Percentiles rank a stretch among this genome's conserved stretches.
Conservation (phyloP, 106 monocot species). For the Iris macrosiphon region DNA sequence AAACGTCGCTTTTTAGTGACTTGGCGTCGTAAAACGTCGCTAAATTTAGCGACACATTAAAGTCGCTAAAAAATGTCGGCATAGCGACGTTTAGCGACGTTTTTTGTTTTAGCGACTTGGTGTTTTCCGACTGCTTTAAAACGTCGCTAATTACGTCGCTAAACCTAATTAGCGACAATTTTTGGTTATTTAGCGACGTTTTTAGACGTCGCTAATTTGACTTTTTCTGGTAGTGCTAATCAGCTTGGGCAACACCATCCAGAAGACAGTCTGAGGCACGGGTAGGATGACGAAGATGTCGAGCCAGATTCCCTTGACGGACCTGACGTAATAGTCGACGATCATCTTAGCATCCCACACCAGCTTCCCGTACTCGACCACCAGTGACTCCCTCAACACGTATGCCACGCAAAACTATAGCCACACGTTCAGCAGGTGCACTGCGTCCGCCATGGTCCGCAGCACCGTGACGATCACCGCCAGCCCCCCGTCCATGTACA, state of each 20-base stretch:
- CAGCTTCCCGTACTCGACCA: slow-evolving; percentile 86
- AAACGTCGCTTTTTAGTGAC: no score
- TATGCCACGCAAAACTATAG: slow-evolving; percentile 73
- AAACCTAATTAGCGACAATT: no score
- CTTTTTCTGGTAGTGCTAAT: no score
- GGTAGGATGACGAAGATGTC: slow-evolving; percentile 82
- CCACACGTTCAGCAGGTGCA: slow-evolving; percentile 56
- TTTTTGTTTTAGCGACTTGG: no score
- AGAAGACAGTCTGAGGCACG: slow-evolving; percentile 67
- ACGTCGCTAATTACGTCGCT: no score
- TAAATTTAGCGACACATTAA: no score
- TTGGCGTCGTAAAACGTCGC: no score
- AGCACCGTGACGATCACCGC: slow-evolving; percentile 40
- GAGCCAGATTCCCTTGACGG: slow-evolving; percentile 60
- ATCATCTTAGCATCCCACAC: slow-evolving; percentile 72
- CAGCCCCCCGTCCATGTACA: slow-evolving; percentile 47
- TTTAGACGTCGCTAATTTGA: no score
- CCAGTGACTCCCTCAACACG: slow-evolving; percentile 82
- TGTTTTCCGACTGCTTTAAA: no score
- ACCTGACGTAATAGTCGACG: slow-evolving; percentile 56
- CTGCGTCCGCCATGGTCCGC: slow-evolving; percentile 52
- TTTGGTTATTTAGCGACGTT: no score
- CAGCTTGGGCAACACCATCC: slow-evolving; percentile 61
- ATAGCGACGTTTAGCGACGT: no score
- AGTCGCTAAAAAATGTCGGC: no score